These are phyloP conservation scores for Bauhinia variegata DNA, from an alignment of 306 rosid genomes.

Conservation along the genomic window DNA sequence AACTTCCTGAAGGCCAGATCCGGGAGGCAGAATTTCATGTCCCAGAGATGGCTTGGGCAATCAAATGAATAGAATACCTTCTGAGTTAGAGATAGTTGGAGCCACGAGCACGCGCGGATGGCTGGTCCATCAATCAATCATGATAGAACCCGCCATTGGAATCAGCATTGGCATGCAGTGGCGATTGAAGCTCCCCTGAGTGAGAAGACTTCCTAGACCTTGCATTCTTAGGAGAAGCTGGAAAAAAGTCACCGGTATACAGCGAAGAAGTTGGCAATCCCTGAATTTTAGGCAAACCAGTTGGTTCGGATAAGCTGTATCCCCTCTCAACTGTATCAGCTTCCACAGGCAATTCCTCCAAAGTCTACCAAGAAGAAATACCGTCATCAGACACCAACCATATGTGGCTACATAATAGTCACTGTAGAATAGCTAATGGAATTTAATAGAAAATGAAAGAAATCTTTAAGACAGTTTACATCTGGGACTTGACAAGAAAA, in stretches of 20 bases:
- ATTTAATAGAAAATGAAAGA: too few species aligned
- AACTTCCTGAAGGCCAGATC: slow-evolving; percentile 46
- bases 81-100: slow-evolving; percentile 31
- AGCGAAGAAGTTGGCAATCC: slow-evolving; percentile 80
- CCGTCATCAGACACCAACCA: slow-evolving; percentile 31
- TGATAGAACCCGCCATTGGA: slow-evolving; percentile 77
- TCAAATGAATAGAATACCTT: slow-evolving; percentile 67
- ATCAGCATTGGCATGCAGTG: slow-evolving; percentile 65
- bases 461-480: too few species aligned
- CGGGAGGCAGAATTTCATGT: slow-evolving; percentile 48
- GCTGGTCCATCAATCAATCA: slow-evolving; percentile 57
- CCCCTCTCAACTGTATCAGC: slow-evolving; percentile 97
- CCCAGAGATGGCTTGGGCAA: slow-evolving; percentile 46
- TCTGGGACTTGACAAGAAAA: too few species aligned
- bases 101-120: slow-evolving; percentile 10
- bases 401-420: slow-evolving; percentile 1
- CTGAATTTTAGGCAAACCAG: slow-evolving; percentile 86
- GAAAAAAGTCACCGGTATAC: slow-evolving; percentile 67
- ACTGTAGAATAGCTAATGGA: too few species aligned
- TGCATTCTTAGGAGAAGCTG: slow-evolving; percentile 69
- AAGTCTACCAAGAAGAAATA: slow-evolving; percentile 69
- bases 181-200: slow-evolving; percentile 81
- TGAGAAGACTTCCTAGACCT: slow-evolving; percentile 81
- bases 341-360: slow-evolving; percentile 93
- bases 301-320: slow-evolving; percentile 70